Evolutionary conservation across 1,284 basidiomycete genomes (phyloP), one percentile per base, ranked within the genome.

Genomic region (Ceratobasidium papillatum): DNA sequence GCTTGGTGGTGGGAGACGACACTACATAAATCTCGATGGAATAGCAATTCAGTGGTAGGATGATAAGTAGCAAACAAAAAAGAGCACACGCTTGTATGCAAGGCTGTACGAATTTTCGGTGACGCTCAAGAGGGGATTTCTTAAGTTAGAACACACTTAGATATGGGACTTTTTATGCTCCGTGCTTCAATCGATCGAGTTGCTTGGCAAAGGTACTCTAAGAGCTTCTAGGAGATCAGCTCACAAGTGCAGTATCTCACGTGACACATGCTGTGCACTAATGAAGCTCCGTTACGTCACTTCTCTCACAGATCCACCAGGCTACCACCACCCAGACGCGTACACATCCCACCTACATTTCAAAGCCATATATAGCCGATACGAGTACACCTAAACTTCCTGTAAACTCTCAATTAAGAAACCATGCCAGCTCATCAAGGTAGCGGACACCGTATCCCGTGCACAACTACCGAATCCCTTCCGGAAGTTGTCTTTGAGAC

Each of bases 401-500:
- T n/a, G 36, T 32, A 58, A 19, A 58, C 17, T n/a, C 14, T 12
- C 12, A 36, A 11, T 17, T 19, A 7, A 34, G 12, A 11, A 45
- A 59, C 14, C 41, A 71, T 71, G 66, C 11, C n/a, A n/a, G n/a
- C 66, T 19, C 22, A 17, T n/a, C 56, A 52, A 7, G 66, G 66
- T 38, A 71, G 66, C 43, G 66, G 66, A 9, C 66, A 59, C 22
- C 66, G 66, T 17, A 71, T 71, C 54, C 66, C 66, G 30, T 71
- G 66, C 41, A 43, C 51, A 12, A 59, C 66, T 17, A 38, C 4
- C 7, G 52, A 71, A 54, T 19, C 52, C 34, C 56, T 71, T 22
- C 52, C 66, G 9, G 52, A 71, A 27, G 66, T 32, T 19, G 66
- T 71, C 14, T 71, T 71, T 41, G 43, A 71, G 25, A 45, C 66